Conservation (phyloP, 2,329 filamentous ascomycete species). For the Fusarium austroafricanum region DNA sequence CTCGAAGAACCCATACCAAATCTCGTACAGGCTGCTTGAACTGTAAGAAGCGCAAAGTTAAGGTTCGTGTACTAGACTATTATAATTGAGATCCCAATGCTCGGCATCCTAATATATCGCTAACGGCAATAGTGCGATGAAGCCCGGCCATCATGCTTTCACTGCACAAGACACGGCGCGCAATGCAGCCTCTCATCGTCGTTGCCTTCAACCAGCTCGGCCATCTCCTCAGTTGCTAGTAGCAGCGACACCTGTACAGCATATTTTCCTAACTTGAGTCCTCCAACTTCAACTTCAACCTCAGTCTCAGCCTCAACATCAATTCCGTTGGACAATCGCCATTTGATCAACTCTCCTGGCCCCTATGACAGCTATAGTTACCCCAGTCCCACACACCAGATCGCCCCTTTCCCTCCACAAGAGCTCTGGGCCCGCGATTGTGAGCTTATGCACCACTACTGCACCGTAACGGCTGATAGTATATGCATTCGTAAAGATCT, state of each 20-base stretch:
- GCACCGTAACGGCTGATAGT: conserved; percentile 42
- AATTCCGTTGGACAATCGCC: conserved; percentile 7
- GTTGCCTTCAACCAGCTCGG: background rate
- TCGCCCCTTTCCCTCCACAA: conserved; percentile 41
- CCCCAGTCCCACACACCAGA: conserved; percentile 31
- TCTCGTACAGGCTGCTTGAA: conserved; percentile 49
- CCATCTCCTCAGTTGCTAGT: background rate
- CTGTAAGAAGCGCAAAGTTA: conserved; percentile 51
- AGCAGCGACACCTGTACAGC: background rate
- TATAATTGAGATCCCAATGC: background rate
- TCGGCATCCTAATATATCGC: background rate
- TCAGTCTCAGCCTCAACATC: background rate
- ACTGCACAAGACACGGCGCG: conserved; percentile 47
- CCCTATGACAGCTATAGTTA: conserved; percentile 15
- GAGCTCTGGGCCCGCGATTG: conserved; percentile 41
- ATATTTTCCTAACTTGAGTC: conserved; percentile 27
- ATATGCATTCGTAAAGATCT: conserved; percentile 42
- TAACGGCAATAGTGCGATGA: conserved; percentile 45
- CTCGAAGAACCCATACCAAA: conserved; percentile 50
- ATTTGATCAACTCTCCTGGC: conserved; percentile 13
- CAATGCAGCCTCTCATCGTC: conserved; percentile 45
- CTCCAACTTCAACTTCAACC: background rate
- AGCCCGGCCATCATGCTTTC: conserved; percentile 46
- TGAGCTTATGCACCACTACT: conserved; percentile 50
- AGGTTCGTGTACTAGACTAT: conserved; percentile 39